Base-by-base conservation (phyloP, 2,329 filamentous ascomycete genomes). In the Amphichorda felina region DNA sequence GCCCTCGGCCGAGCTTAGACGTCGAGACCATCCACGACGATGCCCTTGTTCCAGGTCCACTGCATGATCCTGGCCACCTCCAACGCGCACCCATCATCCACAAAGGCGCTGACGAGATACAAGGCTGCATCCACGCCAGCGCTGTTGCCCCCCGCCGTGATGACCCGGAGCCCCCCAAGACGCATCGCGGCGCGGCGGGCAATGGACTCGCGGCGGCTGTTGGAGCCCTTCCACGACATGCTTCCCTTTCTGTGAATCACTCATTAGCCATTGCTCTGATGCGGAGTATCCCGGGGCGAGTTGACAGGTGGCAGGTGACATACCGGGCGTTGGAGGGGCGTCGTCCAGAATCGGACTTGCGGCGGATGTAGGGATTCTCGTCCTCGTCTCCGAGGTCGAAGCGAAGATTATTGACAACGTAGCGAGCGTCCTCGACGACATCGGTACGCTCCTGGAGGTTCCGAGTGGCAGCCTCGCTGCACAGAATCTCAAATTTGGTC, bases 401-500 rank as follows among this genome's bases (percentile, higher is more conserved):
- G 47, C 85, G 81, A 40, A 87, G 78, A 61, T 93, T 91, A 69
- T 93, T 93, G 56, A 93, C 85, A 15, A 93, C 84, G 54, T 91
- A 93, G 51, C 84, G 73, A 51, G 71, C 70, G 43, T 84, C 79
- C 51, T 91, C 83, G 50, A 89, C 72, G 43, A 91, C 81, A 51
- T 91, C 83, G 48, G 82, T 86, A 51, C 82, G 79, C 63, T 87
- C 80, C 38, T 75, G 72, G 45, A 82, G 66, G 55, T 83, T 76
- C 43, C 76, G 69, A 39, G 75, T 73, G 31, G 81, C 73, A 33
- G 77, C 75, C 44, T 84, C 77, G 56, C 81, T 82, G 67, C 82
- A 87, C 46, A 87, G 61, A 48, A 78, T 87, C 67, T 91, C 85
- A 51, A 93, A 76, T 45, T 75, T 80, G 55, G 83, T 86, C 49